A percentile compares a stretch with the other conserved stretches of the same genome.
These are phyloP conservation scores for Tolypocladium ovalisporum DNA, from an alignment of 2,329 filamentous ascomycete genomes.

Conservation along the genomic window DNA sequence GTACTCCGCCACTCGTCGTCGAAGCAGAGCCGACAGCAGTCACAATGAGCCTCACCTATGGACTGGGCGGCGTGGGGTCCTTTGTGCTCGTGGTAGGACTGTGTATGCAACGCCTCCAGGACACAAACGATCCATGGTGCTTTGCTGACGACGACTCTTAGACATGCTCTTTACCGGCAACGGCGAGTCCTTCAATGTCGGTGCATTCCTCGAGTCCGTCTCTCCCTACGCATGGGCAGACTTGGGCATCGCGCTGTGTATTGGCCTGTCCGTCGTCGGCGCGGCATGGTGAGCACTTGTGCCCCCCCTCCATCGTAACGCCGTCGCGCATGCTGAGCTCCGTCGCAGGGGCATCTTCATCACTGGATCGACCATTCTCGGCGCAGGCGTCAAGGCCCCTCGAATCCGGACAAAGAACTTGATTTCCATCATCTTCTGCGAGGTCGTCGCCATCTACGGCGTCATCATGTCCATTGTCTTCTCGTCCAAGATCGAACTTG, in stretches of 20 bases:
- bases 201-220: slow-evolving; percentile 85
- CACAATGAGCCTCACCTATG: slow-evolving; percentile 64
- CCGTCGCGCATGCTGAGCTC: slow-evolving; percentile 1
- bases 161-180: slow-evolving; percentile 98
- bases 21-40: slow-evolving; percentile 5
- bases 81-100: slow-evolving; percentile 64
- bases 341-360: slow-evolving; percentile 87
- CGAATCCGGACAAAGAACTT: slow-evolving; percentile 99
- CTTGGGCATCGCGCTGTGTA: slow-evolving; percentile 85
- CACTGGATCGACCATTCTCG: slow-evolving; percentile 93
- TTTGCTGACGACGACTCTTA: slow-evolving; percentile 26
- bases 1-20: not conserved
- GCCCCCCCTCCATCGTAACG: not conserved
- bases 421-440: slow-evolving; percentile 99
- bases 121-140: not conserved
- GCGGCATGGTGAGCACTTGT: slow-evolving; percentile 76
- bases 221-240: slow-evolving; percentile 92
- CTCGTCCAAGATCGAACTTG: slow-evolving; percentile 69
- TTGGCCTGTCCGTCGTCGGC: slow-evolving; percentile 90
- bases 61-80: slow-evolving; percentile 54
- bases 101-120: slow-evolving; percentile 46
- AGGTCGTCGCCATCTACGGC: slow-evolving; percentile 98
- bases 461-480: slow-evolving; percentile 99
- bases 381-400: slow-evolving; percentile 90
- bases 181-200: slow-evolving; percentile 94